These are phyloP conservation scores for Davidsoniella neocaledoniae DNA, from an alignment of 2,329 filamentous ascomycete species.

Conservation along the genomic window DNA sequence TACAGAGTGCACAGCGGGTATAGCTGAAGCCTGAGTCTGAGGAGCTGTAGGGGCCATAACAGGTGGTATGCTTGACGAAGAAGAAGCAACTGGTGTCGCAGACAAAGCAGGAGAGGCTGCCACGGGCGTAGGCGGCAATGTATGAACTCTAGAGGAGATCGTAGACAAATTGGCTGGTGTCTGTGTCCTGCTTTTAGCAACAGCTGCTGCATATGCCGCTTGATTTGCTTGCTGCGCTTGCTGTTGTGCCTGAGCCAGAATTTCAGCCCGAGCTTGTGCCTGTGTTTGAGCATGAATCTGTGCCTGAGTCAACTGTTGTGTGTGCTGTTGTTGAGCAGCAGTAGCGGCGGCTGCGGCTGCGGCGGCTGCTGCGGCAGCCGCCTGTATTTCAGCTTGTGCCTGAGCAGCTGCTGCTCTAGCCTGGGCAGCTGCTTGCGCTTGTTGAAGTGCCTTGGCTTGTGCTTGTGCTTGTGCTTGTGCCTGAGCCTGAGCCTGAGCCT, in stretches of 20 bases:
- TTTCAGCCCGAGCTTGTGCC: constrained; percentile 1
- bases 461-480: constrained; percentile 12
- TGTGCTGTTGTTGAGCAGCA: neutral
- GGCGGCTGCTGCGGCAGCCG: neutral
- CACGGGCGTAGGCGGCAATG: neutral
- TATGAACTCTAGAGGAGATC: neutral
- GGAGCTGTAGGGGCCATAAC: too few species aligned
- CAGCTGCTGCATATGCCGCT: neutral
- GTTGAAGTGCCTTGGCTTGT: constrained; percentile 14
- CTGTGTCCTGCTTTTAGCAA: neutral
- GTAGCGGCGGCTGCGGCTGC: neutral
- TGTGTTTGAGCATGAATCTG: neutral
- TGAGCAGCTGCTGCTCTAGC: constrained; percentile 8
- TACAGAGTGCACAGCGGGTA: too few species aligned
- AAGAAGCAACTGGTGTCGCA: neutral
- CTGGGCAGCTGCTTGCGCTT: constrained; percentile 14
- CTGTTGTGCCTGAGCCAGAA: constrained; percentile 1
- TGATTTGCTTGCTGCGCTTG: neutral
- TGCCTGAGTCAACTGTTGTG: neutral
- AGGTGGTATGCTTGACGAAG: neutral
- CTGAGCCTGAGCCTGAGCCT: constrained; percentile 2
- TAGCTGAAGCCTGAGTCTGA: too few species aligned
- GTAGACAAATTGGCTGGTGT: neutral
- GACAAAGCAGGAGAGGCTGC: neutral
- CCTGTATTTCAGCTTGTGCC: neutral